Evolutionary conservation across 1,284 basidiomycete genomes (phyloP).

Genomic region (Ceraceosorus bombacis): DNA sequence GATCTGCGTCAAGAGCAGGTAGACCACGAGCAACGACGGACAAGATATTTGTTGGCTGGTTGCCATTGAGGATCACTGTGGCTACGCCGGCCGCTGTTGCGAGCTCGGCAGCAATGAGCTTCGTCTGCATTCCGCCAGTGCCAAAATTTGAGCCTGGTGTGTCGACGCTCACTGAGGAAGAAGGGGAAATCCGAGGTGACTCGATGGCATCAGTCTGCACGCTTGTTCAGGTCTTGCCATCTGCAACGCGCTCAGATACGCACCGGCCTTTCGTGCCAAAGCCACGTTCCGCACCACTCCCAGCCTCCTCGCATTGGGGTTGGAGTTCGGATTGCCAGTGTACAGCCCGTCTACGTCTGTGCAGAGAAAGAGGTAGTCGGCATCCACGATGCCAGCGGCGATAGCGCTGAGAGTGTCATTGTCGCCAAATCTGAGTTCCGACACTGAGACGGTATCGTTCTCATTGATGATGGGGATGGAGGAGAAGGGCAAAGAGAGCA

Average conservation of each 20-base stretch:
- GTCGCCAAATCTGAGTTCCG: conserved; percentile 97
- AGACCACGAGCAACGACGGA: conserved; percentile 59
- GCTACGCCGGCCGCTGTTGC: conserved; percentile 93
- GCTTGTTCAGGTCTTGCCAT: no score
- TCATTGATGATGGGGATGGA: conserved; percentile 48
- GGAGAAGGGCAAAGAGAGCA: conserved; percentile 31
- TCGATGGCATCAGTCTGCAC: no score
- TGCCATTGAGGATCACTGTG: conserved; percentile 62
- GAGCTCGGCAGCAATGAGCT: conserved; percentile 94
- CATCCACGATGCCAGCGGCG: conserved; percentile 86
- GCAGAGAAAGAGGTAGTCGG: conserved; percentile 89
- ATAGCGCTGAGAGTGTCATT: conserved; percentile 97
- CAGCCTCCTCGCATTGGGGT: conserved; percentile 72
- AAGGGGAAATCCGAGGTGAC: not conserved
- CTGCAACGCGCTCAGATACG: conserved; percentile 13
- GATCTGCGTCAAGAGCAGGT: not conserved
- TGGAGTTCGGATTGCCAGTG: conserved; percentile 86
- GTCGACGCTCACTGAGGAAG: conserved; percentile 67
- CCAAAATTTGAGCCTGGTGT: conserved; percentile 87
- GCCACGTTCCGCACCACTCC: conserved; percentile 75
- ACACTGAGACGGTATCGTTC: conserved; percentile 46
- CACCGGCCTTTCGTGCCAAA: conserved; percentile 72
- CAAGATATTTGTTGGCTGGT: conserved; percentile 68
- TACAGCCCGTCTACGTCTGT: conserved; percentile 97
- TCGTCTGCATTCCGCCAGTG: conserved; percentile 98